phyloP scores from a whole-genome alignment of 2,329 filamentous ascomycete species.

The Beauveria bassiana region DNA sequence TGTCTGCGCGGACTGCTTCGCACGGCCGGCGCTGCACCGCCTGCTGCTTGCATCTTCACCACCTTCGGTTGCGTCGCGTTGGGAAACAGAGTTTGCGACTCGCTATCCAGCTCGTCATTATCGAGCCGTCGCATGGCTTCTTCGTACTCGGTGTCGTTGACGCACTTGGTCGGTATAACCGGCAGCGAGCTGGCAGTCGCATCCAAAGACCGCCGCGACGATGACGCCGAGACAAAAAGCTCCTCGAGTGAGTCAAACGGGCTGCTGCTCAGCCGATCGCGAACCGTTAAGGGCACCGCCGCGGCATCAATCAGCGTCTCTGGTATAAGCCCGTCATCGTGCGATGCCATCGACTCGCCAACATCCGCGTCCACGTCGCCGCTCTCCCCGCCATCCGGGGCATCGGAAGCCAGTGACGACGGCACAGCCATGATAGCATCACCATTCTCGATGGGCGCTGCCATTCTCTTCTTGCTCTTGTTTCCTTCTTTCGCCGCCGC shows the following conservation, averaged over 20 bases:
- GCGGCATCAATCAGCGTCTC: slow-evolving; percentile 15
- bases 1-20: slow-evolving; percentile 8
- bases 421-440: slow-evolving; percentile 6
- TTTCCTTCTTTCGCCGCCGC: not conserved
- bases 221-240: slow-evolving; percentile 33
- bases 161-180: slow-evolving; percentile 19
- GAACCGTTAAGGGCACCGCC: not conserved
- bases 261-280: slow-evolving; percentile 20
- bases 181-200: slow-evolving; percentile 18
- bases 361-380: slow-evolving; percentile 23
- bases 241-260: slow-evolving; percentile 29
- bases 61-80: slow-evolving; percentile 24
- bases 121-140: slow-evolving; percentile 37
- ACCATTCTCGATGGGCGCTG: not conserved
- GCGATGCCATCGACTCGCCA: not conserved
- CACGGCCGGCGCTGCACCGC: slow-evolving; percentile 14
- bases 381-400: slow-evolving; percentile 22
- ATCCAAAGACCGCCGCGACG: slow-evolving; percentile 24
- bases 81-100: slow-evolving; percentile 23
- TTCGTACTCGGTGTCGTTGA: slow-evolving; percentile 32
- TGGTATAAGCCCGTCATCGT: slow-evolving; percentile 14
- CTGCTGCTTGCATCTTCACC: not conserved
- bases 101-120: slow-evolving; percentile 19
- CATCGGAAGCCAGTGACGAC: not conserved
- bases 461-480: not conserved